phyloP scores from a whole-genome alignment of 2,329 filamentous ascomycete genomes.

The Hawksworthiomyces lignivorus region DNA sequence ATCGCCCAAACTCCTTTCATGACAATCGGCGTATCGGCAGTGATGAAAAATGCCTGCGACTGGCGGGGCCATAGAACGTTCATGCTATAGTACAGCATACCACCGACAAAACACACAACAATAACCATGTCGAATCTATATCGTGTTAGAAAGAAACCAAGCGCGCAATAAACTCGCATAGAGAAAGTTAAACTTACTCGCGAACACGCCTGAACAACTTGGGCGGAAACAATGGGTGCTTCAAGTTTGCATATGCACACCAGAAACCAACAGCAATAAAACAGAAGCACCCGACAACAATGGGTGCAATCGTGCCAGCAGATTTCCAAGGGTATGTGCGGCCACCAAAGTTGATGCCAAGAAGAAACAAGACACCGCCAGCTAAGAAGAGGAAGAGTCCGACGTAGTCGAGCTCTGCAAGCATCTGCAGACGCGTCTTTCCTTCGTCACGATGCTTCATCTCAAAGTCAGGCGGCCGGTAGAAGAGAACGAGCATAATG shows the following conservation, averaged over 20 bases:
- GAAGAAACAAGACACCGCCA: conserved; percentile 20
- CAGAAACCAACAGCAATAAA: conserved; percentile 24
- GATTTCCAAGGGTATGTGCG: conserved; percentile 22
- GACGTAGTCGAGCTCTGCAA: conserved; percentile 29
- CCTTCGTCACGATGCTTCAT: conserved; percentile 25
- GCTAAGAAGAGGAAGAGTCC: conserved; percentile 21
- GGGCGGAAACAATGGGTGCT: conserved; percentile 23
- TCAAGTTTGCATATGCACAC: conserved; percentile 20
- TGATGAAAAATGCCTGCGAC: conserved; percentile 36
- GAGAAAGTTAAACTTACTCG: conserved; percentile 3
- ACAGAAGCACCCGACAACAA: conserved; percentile 22
- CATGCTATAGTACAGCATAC: conserved; percentile 25
- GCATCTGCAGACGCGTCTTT: conserved; percentile 19
- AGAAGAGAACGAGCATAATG: conserved; percentile 21
- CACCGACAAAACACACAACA: conserved; percentile 24
- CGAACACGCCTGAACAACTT: conserved; percentile 19
- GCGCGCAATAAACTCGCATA: no score
- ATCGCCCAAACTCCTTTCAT: conserved; percentile 22
- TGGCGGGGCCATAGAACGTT: conserved; percentile 24
- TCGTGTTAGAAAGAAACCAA: conserved; percentile 9
- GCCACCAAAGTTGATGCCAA: conserved; percentile 24
- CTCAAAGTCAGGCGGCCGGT: conserved; percentile 27
- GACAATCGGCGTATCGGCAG: conserved; percentile 10
- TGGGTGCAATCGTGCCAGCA: conserved; percentile 21
- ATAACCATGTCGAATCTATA: conserved; percentile 19